phyloP scores from a whole-genome alignment of 2,329 filamentous ascomycete species.

The Fusarium floridanum region DNA sequence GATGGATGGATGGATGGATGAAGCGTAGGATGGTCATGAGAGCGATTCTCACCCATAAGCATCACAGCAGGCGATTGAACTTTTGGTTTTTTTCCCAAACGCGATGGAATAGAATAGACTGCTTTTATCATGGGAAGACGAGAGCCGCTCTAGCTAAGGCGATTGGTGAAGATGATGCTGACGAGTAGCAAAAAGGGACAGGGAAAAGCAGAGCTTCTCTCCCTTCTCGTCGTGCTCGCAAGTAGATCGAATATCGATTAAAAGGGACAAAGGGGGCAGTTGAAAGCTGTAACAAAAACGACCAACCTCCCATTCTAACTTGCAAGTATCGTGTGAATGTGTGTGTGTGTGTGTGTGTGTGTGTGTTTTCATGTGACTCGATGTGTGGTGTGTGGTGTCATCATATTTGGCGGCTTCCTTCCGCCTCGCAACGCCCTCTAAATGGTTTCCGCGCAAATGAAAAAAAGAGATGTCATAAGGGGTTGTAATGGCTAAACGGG shows the following conservation, averaged over 20 bases:
- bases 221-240: conserved; percentile 7
- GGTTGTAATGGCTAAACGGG: conserved; percentile 9
- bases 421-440: conserved; percentile 44
- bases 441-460: conserved; percentile 38
- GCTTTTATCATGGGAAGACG: conserved; percentile 15
- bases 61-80: conserved; percentile 29
- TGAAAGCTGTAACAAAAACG: conserved; percentile 12
- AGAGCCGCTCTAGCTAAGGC: conserved; percentile 15
- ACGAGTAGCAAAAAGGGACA: not conserved
- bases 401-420: conserved; percentile 21
- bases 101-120: conserved; percentile 20
- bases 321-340: conserved; percentile 5
- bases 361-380: conserved; percentile 21
- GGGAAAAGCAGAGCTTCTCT: conserved; percentile 12
- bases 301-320: conserved; percentile 34
- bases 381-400: conserved; percentile 12
- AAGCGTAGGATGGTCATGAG: conserved; percentile 4
- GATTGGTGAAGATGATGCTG: not conserved
- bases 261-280: conserved; percentile 10
- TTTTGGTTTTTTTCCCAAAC: conserved; percentile 8
- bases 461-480: conserved; percentile 34
- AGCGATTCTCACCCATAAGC: conserved; percentile 9
- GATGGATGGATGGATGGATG: conserved; percentile 6
- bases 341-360: conserved; percentile 2
- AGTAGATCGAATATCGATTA: conserved; percentile 27